These are phyloP conservation scores for Baorangia bicolor DNA, from an alignment of 768 basidiomycete species.

Conservation along the genomic window DNA sequence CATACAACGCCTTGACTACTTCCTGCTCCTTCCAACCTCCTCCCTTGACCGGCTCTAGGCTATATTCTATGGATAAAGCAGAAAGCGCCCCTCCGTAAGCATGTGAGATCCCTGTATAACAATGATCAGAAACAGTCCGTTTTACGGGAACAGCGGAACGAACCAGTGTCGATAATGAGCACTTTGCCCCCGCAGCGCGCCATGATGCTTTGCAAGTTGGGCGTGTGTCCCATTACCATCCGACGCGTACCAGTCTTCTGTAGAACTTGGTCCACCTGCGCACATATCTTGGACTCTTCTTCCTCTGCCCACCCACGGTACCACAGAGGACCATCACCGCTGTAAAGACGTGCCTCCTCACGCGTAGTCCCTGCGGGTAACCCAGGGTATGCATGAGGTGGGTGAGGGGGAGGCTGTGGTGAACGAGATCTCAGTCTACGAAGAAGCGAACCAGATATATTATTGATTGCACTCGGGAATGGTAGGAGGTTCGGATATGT, in stretches of 20 bases:
- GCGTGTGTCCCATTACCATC: conserved; percentile 97
- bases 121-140: conserved; percentile 7
- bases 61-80: conserved; percentile 84
- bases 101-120: conserved; percentile 75
- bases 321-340: conserved; percentile 84
- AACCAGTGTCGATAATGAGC: conserved; percentile 94
- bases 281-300: conserved; percentile 66
- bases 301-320: conserved; percentile 91
- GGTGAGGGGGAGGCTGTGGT: conserved; percentile 74
- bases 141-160: not conserved
- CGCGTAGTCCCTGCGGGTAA: conserved; percentile 63
- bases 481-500: conserved; percentile 73
- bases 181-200: conserved; percentile 89
- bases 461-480: conserved; percentile 83
- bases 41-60: conserved; percentile 57
- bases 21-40: conserved; percentile 38
- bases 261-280: conserved; percentile 67
- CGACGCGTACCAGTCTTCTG: conserved; percentile 76
- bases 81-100: conserved; percentile 94
- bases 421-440: conserved; percentile 61
- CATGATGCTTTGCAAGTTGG: conserved; percentile 83
- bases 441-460: conserved; percentile 67
- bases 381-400: conserved; percentile 72
- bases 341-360: conserved; percentile 73
- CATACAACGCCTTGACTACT: conserved; percentile 36